These are phyloP conservation scores for Mycosphaerelloides madeirae DNA, from an alignment of 2,329 filamentous ascomycete genomes.

Conservation along the genomic window DNA sequence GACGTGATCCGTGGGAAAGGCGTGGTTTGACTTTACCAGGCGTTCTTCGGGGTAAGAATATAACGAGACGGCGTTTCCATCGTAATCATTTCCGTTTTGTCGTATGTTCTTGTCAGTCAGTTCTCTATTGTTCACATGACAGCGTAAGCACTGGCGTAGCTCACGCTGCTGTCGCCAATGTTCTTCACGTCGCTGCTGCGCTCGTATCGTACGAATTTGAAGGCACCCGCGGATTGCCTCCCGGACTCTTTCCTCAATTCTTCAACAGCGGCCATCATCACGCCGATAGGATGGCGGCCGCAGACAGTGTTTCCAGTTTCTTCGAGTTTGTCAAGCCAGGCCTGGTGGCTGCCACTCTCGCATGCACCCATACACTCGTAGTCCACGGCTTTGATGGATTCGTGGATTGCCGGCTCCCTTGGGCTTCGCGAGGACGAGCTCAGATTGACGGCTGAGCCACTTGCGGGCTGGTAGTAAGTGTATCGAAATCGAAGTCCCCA, in stretches of 20 bases:
- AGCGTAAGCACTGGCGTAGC: slow-evolving; percentile 90
- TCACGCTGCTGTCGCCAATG: slow-evolving; percentile 76
- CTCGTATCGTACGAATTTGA: slow-evolving; percentile 81
- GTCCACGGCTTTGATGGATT: slow-evolving; percentile 78
- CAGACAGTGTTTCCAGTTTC: slow-evolving; percentile 87
- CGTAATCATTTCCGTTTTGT: too few relatives aligned
- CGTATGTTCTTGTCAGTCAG: too few relatives aligned
- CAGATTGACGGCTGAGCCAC: slow-evolving; percentile 40
- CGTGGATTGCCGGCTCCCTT: slow-evolving; percentile 61
- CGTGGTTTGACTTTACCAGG: too few relatives aligned
- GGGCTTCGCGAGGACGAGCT: slow-evolving; percentile 40
- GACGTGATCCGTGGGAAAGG: too few relatives aligned
- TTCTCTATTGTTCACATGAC: slow-evolving; percentile 34
- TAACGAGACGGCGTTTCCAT: too few relatives aligned
- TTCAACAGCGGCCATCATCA: slow-evolving; percentile 85
- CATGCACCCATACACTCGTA: slow-evolving; percentile 79
- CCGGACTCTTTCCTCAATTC: slow-evolving; percentile 39
- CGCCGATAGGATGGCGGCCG: slow-evolving; percentile 88
- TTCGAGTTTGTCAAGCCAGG: slow-evolving; percentile 64
- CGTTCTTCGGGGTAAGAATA: too few relatives aligned
- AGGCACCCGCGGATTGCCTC: slow-evolving; percentile 36
- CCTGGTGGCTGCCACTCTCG: slow-evolving; percentile 65
- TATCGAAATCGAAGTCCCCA: slow-evolving; percentile 86
- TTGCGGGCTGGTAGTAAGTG: slow-evolving; percentile 63
- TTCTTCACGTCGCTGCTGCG: slow-evolving; percentile 70